A percentile compares a stretch with the other conserved stretches of the same genome.
Conservation (phyloP, 2,329 filamentous ascomycete genomes). For the Neoascochyta sp. region DNA sequence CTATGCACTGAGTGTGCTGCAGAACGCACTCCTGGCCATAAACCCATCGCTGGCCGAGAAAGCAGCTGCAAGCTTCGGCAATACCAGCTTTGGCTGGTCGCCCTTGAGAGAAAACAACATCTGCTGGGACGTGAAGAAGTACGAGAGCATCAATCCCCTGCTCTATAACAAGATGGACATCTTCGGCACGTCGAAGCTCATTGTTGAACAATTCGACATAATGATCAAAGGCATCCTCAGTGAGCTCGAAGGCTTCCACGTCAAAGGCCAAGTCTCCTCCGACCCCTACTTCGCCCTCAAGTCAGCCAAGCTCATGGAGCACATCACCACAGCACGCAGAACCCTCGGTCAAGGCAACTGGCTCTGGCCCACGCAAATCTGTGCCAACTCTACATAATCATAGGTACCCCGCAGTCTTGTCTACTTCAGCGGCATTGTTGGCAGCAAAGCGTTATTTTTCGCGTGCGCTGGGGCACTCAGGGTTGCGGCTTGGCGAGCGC, state of each 20-base stretch:
- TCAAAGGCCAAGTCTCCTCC: too few species aligned
- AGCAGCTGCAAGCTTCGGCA: conserved; percentile 6
- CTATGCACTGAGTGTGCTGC: conserved; percentile 3
- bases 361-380: too few species aligned
- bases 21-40: conserved; percentile 2
- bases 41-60: conserved; percentile 11
- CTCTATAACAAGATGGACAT: conserved; percentile 13
- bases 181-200: conserved; percentile 6
- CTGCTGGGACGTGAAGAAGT: conserved; percentile 10
- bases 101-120: conserved; percentile 21
- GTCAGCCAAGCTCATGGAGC: too few species aligned
- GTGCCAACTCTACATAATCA: too few species aligned
- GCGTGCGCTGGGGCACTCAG: too few species aligned
- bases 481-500: too few species aligned
- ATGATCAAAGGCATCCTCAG: conserved; percentile 3
- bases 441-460: too few species aligned
- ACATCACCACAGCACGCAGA: neutral
- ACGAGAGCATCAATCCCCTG: conserved; percentile 8
- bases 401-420: too few species aligned
- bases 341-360: conserved; percentile 5
- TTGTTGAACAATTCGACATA: conserved; percentile 6
- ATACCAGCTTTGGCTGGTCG: conserved; percentile 11
- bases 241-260: too few species aligned
- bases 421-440: too few species aligned
- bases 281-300: too few species aligned